Evolutionary conservation across 257 asterid species (phyloP), one percentile per base, ranked within the genome.

Genomic region (Fraxinus cuspidata): DNA sequence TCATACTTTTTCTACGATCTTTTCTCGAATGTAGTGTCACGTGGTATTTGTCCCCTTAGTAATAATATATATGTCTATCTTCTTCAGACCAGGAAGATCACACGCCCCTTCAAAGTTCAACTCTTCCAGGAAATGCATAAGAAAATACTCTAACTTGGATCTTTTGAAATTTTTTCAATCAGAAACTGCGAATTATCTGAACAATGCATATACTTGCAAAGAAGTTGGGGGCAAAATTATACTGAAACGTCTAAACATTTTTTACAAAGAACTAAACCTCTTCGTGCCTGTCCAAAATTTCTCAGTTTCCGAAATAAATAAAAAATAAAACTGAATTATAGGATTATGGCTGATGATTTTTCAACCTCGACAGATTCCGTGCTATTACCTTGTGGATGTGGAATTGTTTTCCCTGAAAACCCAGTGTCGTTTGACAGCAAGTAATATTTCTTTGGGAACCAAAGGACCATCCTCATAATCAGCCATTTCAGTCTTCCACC

Each of bases 391-490:
- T 10, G 53, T 44, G 18, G 19, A 47, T 12, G 56, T 15, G 56
- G 40, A 8, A 31, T 72, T 72, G 75, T 72, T 32, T 72, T 47
- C 75, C 28, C 64, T 35, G 13, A 23, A 35, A 42, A 23, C 63
- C 64, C 75, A 72, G 25, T 44, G 44, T 44, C 21, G 75, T 72
- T 72, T 44, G 19, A 72, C 75, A 25, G 65, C 76, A 44, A 72
- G 40, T 34, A 35, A 35, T 35, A 72, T 13, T 37, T 72, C 27
- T 32, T 47, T 27, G 23, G 38, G 63, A 25, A 40, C 35, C 23
- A 44, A 47, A 42, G 40, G 76, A 27, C 76, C 66, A 31, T 73
- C 77, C 32, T 73, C 77, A 19, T 73, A 40, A 31, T 73, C 69
- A 12, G 53, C 8, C 68, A 73, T 73, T 31, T 73, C 53, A 13